Conservation (phyloP, 768 basidiomycete genomes). For the Leccinum incarnatum region DNA sequence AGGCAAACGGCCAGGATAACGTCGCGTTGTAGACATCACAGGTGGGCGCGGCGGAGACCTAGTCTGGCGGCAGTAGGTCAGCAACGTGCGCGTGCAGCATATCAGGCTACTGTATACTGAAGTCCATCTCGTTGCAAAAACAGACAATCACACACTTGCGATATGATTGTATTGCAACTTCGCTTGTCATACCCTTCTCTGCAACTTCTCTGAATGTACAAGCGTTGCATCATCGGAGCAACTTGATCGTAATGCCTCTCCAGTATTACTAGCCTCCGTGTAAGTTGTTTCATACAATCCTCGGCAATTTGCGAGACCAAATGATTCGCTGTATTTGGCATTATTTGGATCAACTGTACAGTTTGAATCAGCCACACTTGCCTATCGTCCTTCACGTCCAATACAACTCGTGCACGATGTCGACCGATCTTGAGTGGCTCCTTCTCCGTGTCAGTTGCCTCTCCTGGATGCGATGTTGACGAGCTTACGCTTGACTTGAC, state of each 20-base stretch:
- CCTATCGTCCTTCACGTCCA: constrained; percentile 17
- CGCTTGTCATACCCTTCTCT: too few relatives aligned
- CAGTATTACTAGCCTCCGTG: too few relatives aligned
- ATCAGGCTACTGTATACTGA: too few relatives aligned
- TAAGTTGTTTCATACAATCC: too few relatives aligned
- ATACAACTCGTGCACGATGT: constrained; percentile 53
- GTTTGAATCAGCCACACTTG: constrained; percentile 30
- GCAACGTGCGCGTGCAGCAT: not conserved
- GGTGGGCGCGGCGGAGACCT: constrained; percentile 53
- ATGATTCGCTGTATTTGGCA: constrained; percentile 14
- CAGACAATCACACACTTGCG: too few relatives aligned
- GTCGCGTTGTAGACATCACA: constrained; percentile 59
- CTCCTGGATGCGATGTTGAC: not conserved
- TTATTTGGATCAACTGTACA: constrained; percentile 33
- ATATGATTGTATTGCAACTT: too few relatives aligned
- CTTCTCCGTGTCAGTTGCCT: constrained; percentile 63
- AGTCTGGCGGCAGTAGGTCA: not conserved
- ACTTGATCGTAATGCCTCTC: too few relatives aligned
- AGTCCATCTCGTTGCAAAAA: too few relatives aligned
- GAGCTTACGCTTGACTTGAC: constrained; percentile 2
- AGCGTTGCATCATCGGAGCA: too few relatives aligned
- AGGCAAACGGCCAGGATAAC: constrained; percentile 65
- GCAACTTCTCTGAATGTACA: too few relatives aligned
- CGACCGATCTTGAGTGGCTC: constrained; percentile 91
- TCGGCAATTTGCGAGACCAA: not conserved